Base-by-base conservation (phyloP, 495 filamentous ascomycete species). In the Penicillium lagena region DNA sequence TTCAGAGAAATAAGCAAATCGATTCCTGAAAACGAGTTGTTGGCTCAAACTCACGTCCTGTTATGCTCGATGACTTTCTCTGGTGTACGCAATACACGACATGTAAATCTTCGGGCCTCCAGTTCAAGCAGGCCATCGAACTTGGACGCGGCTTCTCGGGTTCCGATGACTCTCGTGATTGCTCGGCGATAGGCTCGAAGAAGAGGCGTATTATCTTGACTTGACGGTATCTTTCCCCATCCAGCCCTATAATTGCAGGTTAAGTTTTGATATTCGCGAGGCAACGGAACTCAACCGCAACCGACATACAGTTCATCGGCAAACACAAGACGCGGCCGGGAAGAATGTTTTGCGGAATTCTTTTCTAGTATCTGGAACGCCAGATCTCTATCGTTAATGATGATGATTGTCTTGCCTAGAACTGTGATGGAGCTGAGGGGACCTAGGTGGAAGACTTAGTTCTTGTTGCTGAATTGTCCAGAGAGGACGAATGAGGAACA, bases 401-500 rank as follows among this genome's bases (percentile, higher is more conserved):
- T 69, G 9, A 78, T 45, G 12, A 77, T 58, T 1, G 67, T 69
- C 44, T 72, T 59, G 1, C 71, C 75, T 10, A 74, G 46, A 1
- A 73, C 58, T 1, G 62, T 71, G 7, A 79, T 43, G 14, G 73
- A 76, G 49, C 72, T 77, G 11, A 79, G 56, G 0, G 68, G 65
- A 7, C 75, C 55, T 62, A 11, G 12, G 6, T 9, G 14, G 13
- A 12, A 12, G 5, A 17, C 17, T 34, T 29, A 32, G n/a, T 30
- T 17, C 22, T 22, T 22, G 22, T 22, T 6, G 22, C 11, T 32
- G 30, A 14, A 34, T 39, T 8, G n/a, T 9, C 34, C 27, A 29
- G 4, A 22, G 22, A 22, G 22, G 3, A 22, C 22, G 22, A 22
- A 22, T 3, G 22, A 37, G 15, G 28, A 32, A 1, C 5, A 28